phyloP scores from a whole-genome alignment of 2,329 filamentous ascomycete species.

The Apiospora koreana region DNA sequence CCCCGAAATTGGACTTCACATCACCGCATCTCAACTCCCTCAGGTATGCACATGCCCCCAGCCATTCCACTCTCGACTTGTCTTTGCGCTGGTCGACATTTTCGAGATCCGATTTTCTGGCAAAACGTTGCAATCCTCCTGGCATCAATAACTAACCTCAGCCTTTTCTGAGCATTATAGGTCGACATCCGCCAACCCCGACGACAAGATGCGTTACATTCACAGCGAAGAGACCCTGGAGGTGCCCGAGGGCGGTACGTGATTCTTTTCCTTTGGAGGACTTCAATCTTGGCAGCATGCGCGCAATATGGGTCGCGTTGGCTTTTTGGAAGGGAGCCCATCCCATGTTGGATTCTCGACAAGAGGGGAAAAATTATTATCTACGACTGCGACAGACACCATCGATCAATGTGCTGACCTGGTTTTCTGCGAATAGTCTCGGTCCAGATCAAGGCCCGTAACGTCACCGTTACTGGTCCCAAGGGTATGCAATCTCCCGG shows the following conservation, averaged over 20 bases:
- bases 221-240: slow-evolving; percentile 94
- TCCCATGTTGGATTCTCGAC: slow-evolving; percentile 1
- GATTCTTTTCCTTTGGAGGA: slow-evolving; percentile 26
- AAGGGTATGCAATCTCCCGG: slow-evolving; percentile 62
- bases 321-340: neutral
- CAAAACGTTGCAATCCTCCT: neutral
- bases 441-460: slow-evolving; percentile 94
- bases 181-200: slow-evolving; percentile 30
- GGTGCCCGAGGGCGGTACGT: slow-evolving; percentile 96
- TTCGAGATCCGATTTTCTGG: slow-evolving; percentile 6
- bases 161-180: neutral
- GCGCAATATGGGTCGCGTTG: neutral
- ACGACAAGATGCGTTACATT: slow-evolving; percentile 98
- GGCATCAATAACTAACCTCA: neutral
- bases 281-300: neutral
- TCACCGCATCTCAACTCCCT: slow-evolving; percentile 31
- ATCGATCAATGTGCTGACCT: slow-evolving; percentile 33
- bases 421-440: slow-evolving; percentile 69
- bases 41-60: slow-evolving; percentile 26
- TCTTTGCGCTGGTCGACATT: neutral
- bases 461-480: slow-evolving; percentile 96
- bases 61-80: slow-evolving; percentile 8
- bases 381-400: neutral
- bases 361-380: neutral
- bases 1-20: slow-evolving; percentile 27